A percentile compares a stretch with the other conserved stretches of the same genome.
phyloP scores from a whole-genome alignment of 371 early-diverging fungal genomes.

The Nematocida sp. region DNA sequence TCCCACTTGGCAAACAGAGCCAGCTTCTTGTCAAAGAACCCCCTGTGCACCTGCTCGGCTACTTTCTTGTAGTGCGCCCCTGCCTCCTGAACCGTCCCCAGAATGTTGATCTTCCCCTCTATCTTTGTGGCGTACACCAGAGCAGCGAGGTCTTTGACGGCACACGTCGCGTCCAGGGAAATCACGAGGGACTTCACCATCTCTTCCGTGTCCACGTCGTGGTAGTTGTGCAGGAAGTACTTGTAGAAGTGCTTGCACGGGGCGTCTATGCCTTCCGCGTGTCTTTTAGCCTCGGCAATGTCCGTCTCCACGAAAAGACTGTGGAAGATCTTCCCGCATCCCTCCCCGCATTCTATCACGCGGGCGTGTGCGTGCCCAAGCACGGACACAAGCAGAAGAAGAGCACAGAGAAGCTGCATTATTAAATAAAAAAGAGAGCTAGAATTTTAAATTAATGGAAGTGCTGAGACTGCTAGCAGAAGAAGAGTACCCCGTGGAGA shows the following conservation, averaged over 20 bases:
- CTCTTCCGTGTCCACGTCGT: slow-evolving; percentile 11
- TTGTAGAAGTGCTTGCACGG: slow-evolving; percentile 36
- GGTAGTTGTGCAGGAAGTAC: slow-evolving; percentile 29
- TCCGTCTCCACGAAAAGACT: slow-evolving; percentile 15
- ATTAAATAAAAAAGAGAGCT: background rate
- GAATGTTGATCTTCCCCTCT: slow-evolving; percentile 11
- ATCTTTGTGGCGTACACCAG: slow-evolving; percentile 32
- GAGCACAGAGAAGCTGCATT: background rate
- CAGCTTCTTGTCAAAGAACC: slow-evolving; percentile 14
- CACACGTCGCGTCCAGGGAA: slow-evolving; percentile 18
- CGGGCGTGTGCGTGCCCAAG: background rate
- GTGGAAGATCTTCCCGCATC: slow-evolving; percentile 17
- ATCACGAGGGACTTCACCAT: slow-evolving; percentile 8
- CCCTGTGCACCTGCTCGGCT: slow-evolving; percentile 29
- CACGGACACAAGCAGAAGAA: background rate
- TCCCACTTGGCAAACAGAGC: slow-evolving; percentile 43
- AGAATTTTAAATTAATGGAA: background rate
- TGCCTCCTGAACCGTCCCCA: slow-evolving; percentile 10
- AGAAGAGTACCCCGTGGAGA: slow-evolving; percentile 14
- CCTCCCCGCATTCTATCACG: background rate
- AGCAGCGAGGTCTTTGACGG: slow-evolving; percentile 3
- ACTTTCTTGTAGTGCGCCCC: slow-evolving; percentile 15
- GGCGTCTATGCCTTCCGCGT: background rate
- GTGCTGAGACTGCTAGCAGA: background rate
- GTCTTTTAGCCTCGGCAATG: background rate